A percentile compares a stretch with the other conserved stretches of the same genome.
These are phyloP conservation scores for Acorus calamus DNA, from an alignment of 106 monocot species.

Conservation along the genomic window DNA sequence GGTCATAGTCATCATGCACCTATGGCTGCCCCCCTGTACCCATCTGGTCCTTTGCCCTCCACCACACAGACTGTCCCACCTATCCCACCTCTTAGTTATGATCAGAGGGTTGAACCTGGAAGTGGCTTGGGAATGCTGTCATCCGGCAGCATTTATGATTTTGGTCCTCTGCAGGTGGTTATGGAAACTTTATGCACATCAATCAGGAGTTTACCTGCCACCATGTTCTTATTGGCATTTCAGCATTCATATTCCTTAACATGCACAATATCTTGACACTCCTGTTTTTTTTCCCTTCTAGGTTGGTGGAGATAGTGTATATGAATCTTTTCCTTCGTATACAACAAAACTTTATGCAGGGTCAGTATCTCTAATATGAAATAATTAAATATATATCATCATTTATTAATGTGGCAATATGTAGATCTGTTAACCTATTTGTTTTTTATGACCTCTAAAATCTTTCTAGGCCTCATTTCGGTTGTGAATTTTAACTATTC, in stretches of 20 bases:
- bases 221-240: not conserved
- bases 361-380: slow-evolving; percentile 16
- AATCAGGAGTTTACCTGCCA: not conserved
- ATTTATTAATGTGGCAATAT: too few relatives aligned
- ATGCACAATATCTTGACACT: not conserved
- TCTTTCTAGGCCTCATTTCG: too few relatives aligned
- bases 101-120: slow-evolving; percentile 53
- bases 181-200: not conserved
- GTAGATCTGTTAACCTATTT: not conserved
- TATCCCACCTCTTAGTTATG: slow-evolving; percentile 40
- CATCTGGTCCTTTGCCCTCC: slow-evolving; percentile 29
- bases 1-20: slow-evolving; percentile 16
- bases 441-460: not conserved
- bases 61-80: slow-evolving; percentile 32
- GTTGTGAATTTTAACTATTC: too few relatives aligned
- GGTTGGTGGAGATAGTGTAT: slow-evolving; percentile 59
- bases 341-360: slow-evolving; percentile 55
- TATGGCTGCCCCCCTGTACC: slow-evolving; percentile 32
- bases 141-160: slow-evolving; percentile 51
- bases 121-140: slow-evolving; percentile 36
- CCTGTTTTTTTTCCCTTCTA: not conserved
- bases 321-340: slow-evolving; percentile 53
- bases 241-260: not conserved
- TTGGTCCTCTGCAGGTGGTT: slow-evolving; percentile 58
- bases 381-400: too few relatives aligned